phyloP scores from a whole-genome alignment of 371 early-diverging fungal genomes.

The Mortierella sp. region DNA sequence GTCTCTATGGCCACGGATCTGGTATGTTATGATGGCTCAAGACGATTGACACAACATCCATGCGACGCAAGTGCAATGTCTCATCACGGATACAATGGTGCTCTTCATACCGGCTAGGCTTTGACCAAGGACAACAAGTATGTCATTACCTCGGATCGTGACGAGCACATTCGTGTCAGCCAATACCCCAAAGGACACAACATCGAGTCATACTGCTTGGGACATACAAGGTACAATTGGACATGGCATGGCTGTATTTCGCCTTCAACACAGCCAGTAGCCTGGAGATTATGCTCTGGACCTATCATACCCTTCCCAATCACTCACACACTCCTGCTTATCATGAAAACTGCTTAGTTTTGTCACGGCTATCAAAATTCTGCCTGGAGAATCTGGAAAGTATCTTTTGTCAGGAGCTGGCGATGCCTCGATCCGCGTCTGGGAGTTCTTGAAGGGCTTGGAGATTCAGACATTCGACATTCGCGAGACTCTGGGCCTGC shows the following conservation, averaged over 20 bases:
- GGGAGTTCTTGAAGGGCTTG: slow-evolving; percentile 72
- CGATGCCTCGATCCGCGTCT: slow-evolving; percentile 82
- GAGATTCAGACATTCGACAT: slow-evolving; percentile 58
- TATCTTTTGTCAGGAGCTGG: slow-evolving; percentile 88
- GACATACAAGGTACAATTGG: slow-evolving; percentile 84
- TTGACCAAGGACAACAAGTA: slow-evolving; percentile 69
- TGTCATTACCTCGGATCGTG: slow-evolving; percentile 93
- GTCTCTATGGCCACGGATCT: slow-evolving; percentile 94
- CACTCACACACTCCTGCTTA: not conserved
- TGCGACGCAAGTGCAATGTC: no score
- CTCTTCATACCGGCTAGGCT: slow-evolving; percentile 35
- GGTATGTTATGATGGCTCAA: slow-evolving; percentile 52
- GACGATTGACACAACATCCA: not conserved
- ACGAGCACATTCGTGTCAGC: slow-evolving; percentile 95
- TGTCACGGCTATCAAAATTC: slow-evolving; percentile 67
- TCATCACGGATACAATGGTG: no score
- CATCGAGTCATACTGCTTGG: slow-evolving; percentile 89
- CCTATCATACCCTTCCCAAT: no score
- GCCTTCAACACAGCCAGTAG: no score
- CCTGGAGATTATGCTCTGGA: no score
- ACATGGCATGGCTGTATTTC: no score
- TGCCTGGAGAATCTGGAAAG: slow-evolving; percentile 61
- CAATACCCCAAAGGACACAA: slow-evolving; percentile 89
- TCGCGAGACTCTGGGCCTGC: slow-evolving; percentile 49
- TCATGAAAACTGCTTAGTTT: slow-evolving; percentile 56